These are phyloP conservation scores for Ceratocystis ficicola DNA, from an alignment of 2,329 filamentous ascomycete genomes.

Conservation along the genomic window DNA sequence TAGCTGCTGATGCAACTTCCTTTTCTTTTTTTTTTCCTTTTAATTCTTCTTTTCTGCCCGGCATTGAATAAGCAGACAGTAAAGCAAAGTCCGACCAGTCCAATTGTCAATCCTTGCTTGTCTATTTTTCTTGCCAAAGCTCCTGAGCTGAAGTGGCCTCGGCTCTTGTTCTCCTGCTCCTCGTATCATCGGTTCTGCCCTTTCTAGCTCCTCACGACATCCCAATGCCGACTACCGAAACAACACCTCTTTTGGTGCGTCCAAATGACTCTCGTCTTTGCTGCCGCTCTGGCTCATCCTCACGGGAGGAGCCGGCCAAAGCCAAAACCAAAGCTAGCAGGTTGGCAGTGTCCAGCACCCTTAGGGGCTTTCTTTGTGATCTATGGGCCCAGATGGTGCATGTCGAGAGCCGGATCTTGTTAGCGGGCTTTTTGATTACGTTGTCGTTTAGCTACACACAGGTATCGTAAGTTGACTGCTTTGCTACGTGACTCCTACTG, in stretches of 20 bases:
- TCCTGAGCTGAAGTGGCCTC: not conserved
- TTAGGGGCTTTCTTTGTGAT: not conserved
- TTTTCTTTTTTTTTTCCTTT: not conserved
- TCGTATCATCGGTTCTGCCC: not conserved
- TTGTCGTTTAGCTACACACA: conserved; percentile 40
- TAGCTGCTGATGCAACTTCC: not conserved
- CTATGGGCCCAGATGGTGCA: conserved; percentile 8
- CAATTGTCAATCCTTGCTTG: not conserved
- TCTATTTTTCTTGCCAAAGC: not conserved
- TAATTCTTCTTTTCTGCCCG: not conserved
- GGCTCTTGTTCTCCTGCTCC: not conserved
- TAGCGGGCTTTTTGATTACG: conserved; percentile 50
- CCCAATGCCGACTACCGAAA: not conserved
- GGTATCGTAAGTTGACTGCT: conserved; percentile 33
- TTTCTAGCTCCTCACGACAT: not conserved
- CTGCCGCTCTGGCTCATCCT: not conserved
- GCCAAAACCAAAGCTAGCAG: not conserved
- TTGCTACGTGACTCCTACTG: too few relatives aligned
- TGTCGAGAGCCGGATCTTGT: conserved; percentile 38
- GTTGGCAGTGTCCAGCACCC: not conserved
- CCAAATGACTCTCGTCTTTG: not conserved
- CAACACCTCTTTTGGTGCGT: not conserved
- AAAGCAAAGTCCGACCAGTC: not conserved
- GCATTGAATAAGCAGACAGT: not conserved
- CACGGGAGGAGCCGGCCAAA: not conserved